Conservation (phyloP, 192 early-diverging fungal genomes). For the Linnemannia zychae region DNA sequence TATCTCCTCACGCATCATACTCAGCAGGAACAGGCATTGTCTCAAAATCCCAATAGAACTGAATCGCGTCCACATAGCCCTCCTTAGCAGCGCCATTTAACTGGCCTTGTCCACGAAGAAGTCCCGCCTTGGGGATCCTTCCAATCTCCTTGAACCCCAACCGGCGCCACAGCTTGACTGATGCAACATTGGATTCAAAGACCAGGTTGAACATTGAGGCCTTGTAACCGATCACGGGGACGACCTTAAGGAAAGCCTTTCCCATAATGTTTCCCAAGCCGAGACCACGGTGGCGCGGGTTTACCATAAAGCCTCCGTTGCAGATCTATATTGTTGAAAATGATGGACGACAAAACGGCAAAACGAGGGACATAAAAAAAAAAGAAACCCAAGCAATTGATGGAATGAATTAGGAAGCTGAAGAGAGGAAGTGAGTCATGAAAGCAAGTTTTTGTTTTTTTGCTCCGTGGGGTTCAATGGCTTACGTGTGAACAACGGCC, state of each 20-base stretch:
- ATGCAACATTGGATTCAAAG: slow-evolving; percentile 77
- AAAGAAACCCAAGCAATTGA: neutral
- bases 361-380: slow-evolving; percentile 20
- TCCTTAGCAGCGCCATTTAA: slow-evolving; percentile 41
- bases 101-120: slow-evolving; percentile 58
- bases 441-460: neutral
- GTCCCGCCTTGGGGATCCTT: slow-evolving; percentile 74
- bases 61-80: slow-evolving; percentile 76
- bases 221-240: slow-evolving; percentile 77
- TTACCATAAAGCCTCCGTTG: slow-evolving; percentile 82
- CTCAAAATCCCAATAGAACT: slow-evolving; percentile 85
- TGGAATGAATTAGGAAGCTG: neutral
- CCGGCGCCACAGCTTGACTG: slow-evolving; percentile 71
- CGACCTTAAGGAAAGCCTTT: slow-evolving; percentile 70
- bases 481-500: slow-evolving; percentile 55
- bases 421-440: neutral
- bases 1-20: slow-evolving; percentile 17
- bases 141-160: slow-evolving; percentile 80
- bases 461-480: neutral
- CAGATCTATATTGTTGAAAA: slow-evolving; percentile 67
- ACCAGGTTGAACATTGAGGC: slow-evolving; percentile 87
- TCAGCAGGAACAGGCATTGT: slow-evolving; percentile 47
- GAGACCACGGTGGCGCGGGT: slow-evolving; percentile 53
- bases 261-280: slow-evolving; percentile 77
- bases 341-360: neutral